Percentiles rank a stretch among this genome's conserved stretches.
Conservation (phyloP, 23 red algal genomes). For the Gracilariopsis chorda region DNA sequence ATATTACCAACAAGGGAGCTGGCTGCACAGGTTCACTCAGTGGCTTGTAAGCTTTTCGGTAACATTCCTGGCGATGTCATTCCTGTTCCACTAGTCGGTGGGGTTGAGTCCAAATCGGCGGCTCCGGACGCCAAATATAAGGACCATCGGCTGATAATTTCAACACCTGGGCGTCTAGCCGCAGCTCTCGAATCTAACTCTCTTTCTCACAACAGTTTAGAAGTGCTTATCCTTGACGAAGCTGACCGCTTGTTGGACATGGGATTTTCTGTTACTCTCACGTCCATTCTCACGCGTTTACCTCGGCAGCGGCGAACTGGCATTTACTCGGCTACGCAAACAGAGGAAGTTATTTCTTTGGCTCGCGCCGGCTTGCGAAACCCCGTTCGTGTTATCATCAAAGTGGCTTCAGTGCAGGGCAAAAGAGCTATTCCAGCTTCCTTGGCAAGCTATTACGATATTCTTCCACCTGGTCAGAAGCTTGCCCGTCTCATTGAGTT, state of each 20-base stretch:
- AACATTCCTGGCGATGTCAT: slow-evolving; percentile 34
- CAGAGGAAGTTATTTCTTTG: slow-evolving; percentile 58
- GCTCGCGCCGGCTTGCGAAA: slow-evolving; percentile 76
- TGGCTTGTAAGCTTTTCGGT: slow-evolving; percentile 64
- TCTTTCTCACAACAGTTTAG: slow-evolving; percentile 33
- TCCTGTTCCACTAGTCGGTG: slow-evolving; percentile 65
- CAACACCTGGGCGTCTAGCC: slow-evolving; percentile 85
- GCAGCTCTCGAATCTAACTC: slow-evolving; percentile 43
- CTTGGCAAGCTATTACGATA: slow-evolving; percentile 44
- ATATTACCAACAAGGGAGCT: slow-evolving; percentile 94
- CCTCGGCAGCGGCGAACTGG: slow-evolving; percentile 77
- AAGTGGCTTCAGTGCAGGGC: slow-evolving; percentile 16
- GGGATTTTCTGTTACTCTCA: slow-evolving; percentile 81
- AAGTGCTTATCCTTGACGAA: slow-evolving; percentile 89
- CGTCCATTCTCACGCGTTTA: slow-evolving; percentile 65
- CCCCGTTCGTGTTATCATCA: slow-evolving; percentile 67
- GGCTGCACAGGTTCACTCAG: slow-evolving; percentile 73
- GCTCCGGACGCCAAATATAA: slow-evolving; percentile 6
- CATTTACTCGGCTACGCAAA: slow-evolving; percentile 86
- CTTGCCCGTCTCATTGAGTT: slow-evolving; percentile 46
- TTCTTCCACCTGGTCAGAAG: slow-evolving; percentile 24
- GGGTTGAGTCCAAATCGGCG: background rate
- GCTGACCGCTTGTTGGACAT: slow-evolving; percentile 90
- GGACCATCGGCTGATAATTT: slow-evolving; percentile 65
- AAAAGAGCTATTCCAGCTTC: slow-evolving; percentile 42